Evolutionary conservation across 2,329 filamentous ascomycete genomes (phyloP), one percentile per base, ranked within the genome.

Genomic region (Fusarium denticulatum): DNA sequence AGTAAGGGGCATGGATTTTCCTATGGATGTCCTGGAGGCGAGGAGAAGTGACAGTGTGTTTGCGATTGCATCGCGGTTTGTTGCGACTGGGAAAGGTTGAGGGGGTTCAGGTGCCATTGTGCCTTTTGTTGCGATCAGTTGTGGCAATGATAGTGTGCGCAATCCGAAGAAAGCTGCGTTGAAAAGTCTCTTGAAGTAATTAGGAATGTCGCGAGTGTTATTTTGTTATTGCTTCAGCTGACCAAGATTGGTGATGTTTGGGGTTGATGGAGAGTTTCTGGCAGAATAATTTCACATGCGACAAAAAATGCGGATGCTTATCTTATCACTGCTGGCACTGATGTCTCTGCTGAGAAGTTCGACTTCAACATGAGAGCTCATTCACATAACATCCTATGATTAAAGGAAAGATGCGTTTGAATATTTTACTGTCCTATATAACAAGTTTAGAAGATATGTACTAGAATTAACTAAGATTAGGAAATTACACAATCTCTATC

Each of bases 41-140:
- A 83, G 72, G 73, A 81, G 78, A 59, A 86, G 80, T 64, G 83
- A 81, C 64, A 86, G 82, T 67, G 80, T 80, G 81, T 86, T 86
- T 67, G 82, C 78, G 55, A 84, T 74, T 62, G 81, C 78, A 72
- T 80, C 80, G 78, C 79, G 80, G 76, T 85, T 78, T 62, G 81
- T 73, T 30, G 82, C 82, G 53, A 81, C 77, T 53, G 84, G 83
- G 53, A 82, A 80, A 58, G 76, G 74, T 4, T 76, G 71, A 28
- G 77, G 64, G 45, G 64, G 77, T 40, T 67, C 64, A 24, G 72
- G 75, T 49, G 72, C 60, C 77, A 79, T 79, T 60, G 56, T 42
- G 36, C 45, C 8, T 49, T 53, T 39, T 57, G 24, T 32, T 7
- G 18, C 14, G 8, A 26, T 50, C 5, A 24, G 39, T 20, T 39